phyloP scores from a whole-genome alignment of 2,329 filamentous ascomycete species.

The Pseudonectria foliicola region DNA sequence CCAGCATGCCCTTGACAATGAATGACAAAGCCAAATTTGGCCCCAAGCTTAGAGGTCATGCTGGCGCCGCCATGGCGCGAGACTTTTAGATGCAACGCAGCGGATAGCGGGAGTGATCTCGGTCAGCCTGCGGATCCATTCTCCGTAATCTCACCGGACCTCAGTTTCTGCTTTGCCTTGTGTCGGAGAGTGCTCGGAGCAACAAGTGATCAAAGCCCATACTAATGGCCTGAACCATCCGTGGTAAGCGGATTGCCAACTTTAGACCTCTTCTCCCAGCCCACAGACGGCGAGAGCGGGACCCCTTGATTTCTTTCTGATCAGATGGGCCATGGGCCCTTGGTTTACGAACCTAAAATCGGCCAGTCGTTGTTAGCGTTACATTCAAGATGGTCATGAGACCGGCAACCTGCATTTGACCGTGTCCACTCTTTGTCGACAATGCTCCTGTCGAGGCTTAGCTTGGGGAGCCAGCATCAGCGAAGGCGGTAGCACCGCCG shows the following conservation, averaged over 20 bases:
- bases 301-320: slow-evolving; percentile 6
- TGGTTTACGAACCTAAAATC: slow-evolving; percentile 23
- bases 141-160: slow-evolving; percentile 5
- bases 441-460: too few relatives aligned
- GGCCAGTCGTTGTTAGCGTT: slow-evolving; percentile 21
- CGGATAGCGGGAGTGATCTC: slow-evolving; percentile 10
- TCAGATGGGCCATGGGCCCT: slow-evolving; percentile 17
- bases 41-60: slow-evolving; percentile 1
- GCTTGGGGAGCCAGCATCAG: too few relatives aligned
- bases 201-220: too few relatives aligned
- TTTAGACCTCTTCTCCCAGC: too few relatives aligned
- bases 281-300: too few relatives aligned
- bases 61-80: slow-evolving; percentile 1
- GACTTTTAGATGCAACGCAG: slow-evolving; percentile 2
- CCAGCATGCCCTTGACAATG: not conserved
- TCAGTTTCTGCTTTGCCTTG: too few relatives aligned
- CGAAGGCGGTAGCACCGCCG: too few relatives aligned
- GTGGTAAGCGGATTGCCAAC: too few relatives aligned
- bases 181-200: too few relatives aligned
- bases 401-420: slow-evolving; percentile 20
- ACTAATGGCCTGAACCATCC: too few relatives aligned
- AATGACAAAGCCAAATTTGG: not conserved
- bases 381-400: slow-evolving; percentile 23
- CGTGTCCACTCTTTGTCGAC: slow-evolving; percentile 11
- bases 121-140: slow-evolving; percentile 1